These are phyloP conservation scores for Kodamaea anthophila DNA, from an alignment of 1,139 yeast species.

Conservation along the genomic window DNA sequence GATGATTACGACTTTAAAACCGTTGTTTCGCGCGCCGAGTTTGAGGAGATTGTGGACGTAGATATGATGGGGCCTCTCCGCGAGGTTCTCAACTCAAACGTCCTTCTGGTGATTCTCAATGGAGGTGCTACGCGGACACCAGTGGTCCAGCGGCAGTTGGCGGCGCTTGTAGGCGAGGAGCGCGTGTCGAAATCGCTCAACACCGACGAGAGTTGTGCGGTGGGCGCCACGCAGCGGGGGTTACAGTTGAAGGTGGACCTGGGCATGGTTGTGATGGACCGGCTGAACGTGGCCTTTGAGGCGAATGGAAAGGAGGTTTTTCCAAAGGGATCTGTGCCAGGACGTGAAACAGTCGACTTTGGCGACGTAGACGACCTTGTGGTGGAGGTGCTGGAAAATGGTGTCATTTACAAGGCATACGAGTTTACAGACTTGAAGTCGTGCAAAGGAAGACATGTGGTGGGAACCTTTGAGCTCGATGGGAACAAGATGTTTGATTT, in stretches of 20 bases:
- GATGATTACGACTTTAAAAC: conserved; percentile 70
- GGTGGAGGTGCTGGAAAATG: conserved; percentile 52
- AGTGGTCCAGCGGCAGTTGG: conserved; percentile 59
- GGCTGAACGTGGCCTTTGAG: conserved; percentile 10
- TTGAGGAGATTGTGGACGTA: conserved; percentile 50
- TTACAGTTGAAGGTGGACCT: conserved; percentile 42
- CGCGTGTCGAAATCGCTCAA: conserved; percentile 80
- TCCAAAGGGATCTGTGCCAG: conserved; percentile 34
- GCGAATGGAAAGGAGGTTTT: conserved; percentile 34
- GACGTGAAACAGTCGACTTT: conserved; percentile 25
- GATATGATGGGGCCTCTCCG: conserved; percentile 48
- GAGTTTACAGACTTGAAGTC: conserved; percentile 33
- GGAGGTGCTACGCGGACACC: conserved; percentile 97
- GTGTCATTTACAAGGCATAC: conserved; percentile 37
- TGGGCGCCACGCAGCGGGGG: conserved; percentile 84
- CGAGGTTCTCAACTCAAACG: conserved; percentile 37
- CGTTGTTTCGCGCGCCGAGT: conserved; percentile 64
- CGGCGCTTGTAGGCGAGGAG: conserved; percentile 51
- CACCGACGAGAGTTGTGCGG: conserved; percentile 91
- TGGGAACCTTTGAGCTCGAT: conserved; percentile 43
- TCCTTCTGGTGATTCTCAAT: conserved; percentile 51
- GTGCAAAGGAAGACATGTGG: conserved; percentile 32
- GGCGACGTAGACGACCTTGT: conserved; percentile 26
- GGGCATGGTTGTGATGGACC: conserved; percentile 59
- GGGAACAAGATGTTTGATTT: conserved; percentile 47